A percentile compares a stretch with the other conserved stretches of the same genome.
These are phyloP conservation scores for Gossypium raimondii DNA, from an alignment of 345 rosid genomes.

Conservation along the genomic window DNA sequence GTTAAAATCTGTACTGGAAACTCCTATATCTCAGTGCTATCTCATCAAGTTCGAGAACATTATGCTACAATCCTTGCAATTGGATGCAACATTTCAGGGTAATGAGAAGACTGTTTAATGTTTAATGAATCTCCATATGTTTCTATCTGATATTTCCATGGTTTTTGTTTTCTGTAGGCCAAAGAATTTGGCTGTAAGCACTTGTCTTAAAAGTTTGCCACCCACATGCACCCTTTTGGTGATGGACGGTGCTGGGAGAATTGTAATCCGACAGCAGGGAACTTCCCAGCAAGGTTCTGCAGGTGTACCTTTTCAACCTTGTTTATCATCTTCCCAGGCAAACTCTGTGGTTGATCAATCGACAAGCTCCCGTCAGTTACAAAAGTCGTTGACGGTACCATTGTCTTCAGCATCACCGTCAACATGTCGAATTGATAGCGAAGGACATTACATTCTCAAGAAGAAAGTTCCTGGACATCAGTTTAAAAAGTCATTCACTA, in stretches of 20 bases:
- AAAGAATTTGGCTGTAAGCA: slow-evolving; percentile 23
- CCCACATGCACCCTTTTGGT: slow-evolving; percentile 38
- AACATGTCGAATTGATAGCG: neutral
- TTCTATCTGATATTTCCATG: neutral
- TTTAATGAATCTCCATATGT: neutral
- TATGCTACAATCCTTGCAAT: slow-evolving; percentile 38
- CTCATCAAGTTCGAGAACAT: slow-evolving; percentile 31
- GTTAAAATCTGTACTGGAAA: slow-evolving; percentile 33
- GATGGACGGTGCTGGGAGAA: slow-evolving; percentile 28
- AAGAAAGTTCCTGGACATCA: neutral
- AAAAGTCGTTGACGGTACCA: slow-evolving; percentile 21
- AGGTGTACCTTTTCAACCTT: slow-evolving; percentile 11
- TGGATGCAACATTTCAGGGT: slow-evolving; percentile 37
- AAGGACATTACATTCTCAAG: slow-evolving; percentile 10
- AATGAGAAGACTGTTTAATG: neutral
- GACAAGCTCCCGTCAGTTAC: slow-evolving; percentile 14
- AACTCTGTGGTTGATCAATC: neutral
- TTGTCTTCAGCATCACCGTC: slow-evolving; percentile 14
- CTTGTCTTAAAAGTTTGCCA: slow-evolving; percentile 27
- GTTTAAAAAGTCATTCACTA: slow-evolving; percentile 14
- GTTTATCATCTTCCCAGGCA: neutral
- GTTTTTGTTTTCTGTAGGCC: slow-evolving; percentile 25
- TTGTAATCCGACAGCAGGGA: slow-evolving; percentile 29
- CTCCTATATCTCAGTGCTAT: slow-evolving; percentile 28
- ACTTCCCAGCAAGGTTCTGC: slow-evolving; percentile 39